Base-by-base conservation (phyloP, 176 grass and related monocot species). In the Oryza punctata region DNA sequence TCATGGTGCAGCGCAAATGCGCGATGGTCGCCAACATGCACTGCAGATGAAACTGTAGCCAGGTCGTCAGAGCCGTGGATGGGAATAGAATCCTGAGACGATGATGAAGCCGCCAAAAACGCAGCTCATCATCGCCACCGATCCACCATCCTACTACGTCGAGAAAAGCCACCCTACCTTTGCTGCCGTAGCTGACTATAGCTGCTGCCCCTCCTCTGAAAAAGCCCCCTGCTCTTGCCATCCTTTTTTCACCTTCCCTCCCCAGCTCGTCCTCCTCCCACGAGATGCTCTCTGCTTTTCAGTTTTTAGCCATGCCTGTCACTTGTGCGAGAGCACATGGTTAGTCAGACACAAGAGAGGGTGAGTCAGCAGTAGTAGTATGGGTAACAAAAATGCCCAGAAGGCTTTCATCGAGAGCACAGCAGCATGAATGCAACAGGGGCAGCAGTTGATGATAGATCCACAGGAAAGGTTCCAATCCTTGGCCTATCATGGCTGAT, bases 31-130 rank as follows among this genome's bases (percentile, higher is more conserved):
- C 14, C 47, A 50, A 18, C 47, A 18, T 50, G 21, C 60, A 30
- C 45, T n/a, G 69, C 75, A 29, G 35, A n/a, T 7, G 11, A 54
- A 80, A n/a, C 78, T 81, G 88, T 89, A 85, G 82, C 23, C 8
- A 24, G 40, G 71, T 64, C 70, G 71, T 64, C 70, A 70, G 52
- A 72, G 25, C 45, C 29, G 66, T 27, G 18, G 71, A 37, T n/a
- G 83, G 75, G 87, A 88, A 74, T 84, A 84, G 81, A 88, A 85
- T 37, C 78, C 83, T 82, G 88, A 77, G 37, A 38, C 5, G 88
- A 81, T 70, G 30, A 81, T 70, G 30, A 61, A 46, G 46, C 27
- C 70, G 32, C 30, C 78, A 67, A 32, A 65, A 60, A 19, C 38
- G 10, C 26, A 23, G 54, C 43, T 64, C 67, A 37, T 43, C 67